Conservation (phyloP, 345 rosid genomes). For the Eucalyptus marginata region DNA sequence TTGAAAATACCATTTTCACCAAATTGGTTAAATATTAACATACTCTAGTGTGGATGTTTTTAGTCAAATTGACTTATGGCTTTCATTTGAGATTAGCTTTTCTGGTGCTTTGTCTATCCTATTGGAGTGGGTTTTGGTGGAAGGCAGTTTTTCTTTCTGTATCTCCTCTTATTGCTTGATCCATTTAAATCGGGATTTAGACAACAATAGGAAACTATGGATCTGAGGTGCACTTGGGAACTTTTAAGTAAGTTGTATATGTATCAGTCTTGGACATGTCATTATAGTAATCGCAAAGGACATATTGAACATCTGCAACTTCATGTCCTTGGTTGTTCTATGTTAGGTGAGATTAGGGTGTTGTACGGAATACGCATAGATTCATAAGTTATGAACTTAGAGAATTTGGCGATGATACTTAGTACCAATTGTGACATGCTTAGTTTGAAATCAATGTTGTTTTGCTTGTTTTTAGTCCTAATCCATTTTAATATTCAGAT, state of each 20-base stretch:
- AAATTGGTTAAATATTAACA: not conserved
- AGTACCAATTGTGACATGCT: not conserved
- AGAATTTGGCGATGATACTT: not conserved
- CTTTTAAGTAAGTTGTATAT: not conserved
- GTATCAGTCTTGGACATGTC: not conserved
- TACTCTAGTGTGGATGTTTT: not conserved
- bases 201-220: not conserved
- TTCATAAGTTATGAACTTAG: not conserved
- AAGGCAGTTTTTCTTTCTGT: not conserved
- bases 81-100: not conserved
- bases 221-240: not conserved
- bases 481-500: not conserved
- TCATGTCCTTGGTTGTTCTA: not conserved
- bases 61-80: not conserved
- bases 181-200: not conserved
- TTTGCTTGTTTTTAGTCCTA: not conserved
- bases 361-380: not conserved
- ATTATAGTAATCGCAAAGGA: not conserved
- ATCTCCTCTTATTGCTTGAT: not conserved
- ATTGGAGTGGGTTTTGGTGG: not conserved
- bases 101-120: not conserved
- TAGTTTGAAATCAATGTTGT: not conserved
- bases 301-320: not conserved
- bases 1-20: not conserved
- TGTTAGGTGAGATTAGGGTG: not conserved